Evolutionary conservation across 768 basidiomycete genomes (phyloP), one percentile per base, ranked within the genome.

Genomic region (Boletus sp.): DNA sequence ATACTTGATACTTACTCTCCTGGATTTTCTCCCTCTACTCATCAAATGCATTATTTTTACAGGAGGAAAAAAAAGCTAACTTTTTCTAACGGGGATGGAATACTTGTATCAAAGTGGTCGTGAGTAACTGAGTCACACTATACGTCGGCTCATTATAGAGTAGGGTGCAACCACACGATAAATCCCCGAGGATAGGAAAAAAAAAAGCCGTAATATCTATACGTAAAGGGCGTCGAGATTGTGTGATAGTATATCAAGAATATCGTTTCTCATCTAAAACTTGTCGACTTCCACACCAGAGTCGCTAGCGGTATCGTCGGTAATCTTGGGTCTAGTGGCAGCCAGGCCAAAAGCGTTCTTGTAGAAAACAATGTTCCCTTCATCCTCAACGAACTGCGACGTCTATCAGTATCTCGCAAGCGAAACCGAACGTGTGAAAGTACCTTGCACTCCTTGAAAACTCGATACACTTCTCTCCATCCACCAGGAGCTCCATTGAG

Each of bases 341-440:
- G 93, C 90, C 39, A 93, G 71, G 55, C 96, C 96, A 38, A 75
- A 62, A 5, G 88, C 83, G 64, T 98, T 90, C 81, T 93, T 93
- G 83, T 85, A 96, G 77, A 95, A 94, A 55, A 94, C 69, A 57
- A 97, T 83, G 61, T 90, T 84, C 38, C 93, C 94, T 62, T 91
- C 87, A 67, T 98, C 93, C 72, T 98, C 96, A 44, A 99, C 89
- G 69, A 93, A 98, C 83, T 84, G 51, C 1, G 40, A 25, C 43
- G n/a, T 35, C 25, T 17, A 30, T 54, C 27, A 56, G 51, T 38
- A 40, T 38, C 23, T 37, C 15, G n/a, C 11, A 7, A 19, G 1
- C n/a, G 5, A 47, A 21, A 27, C 2, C 3, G n/a, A 23, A 30
- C 6, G 29, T 23, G 0, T 21, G 5, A 29, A 35, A 44, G 10